Evolutionary conservation across 1,284 basidiomycete species (phyloP).

Genomic region (Ceratobasidium sp.): DNA sequence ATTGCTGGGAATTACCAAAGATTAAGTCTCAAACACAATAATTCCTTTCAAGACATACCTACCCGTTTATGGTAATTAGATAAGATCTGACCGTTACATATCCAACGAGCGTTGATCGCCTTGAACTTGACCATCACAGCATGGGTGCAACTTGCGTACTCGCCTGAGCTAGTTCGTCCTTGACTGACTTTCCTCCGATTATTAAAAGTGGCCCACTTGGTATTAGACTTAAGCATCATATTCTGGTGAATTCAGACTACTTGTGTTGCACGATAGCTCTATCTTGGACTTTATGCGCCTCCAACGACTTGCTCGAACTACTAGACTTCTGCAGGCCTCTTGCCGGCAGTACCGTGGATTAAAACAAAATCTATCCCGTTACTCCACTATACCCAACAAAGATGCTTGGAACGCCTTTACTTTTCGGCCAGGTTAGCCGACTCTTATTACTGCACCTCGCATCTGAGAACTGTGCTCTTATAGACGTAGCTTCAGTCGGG

Average conservation of each 20-base stretch:
- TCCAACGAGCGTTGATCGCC: neutral
- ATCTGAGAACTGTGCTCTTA: neutral
- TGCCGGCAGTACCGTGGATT: neutral
- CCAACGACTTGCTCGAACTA: neutral
- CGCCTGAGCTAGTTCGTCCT: neutral
- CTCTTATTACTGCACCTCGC: neutral
- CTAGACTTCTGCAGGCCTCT: neutral
- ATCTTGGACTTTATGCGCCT: constrained; percentile 16
- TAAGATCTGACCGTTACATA: neutral
- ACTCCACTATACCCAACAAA: constrained; percentile 11
- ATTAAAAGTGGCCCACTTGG: neutral
- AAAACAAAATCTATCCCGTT: neutral
- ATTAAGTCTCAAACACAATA: neutral
- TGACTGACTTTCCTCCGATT: neutral
- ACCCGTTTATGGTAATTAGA: constrained; percentile 15
- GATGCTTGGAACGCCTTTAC: constrained; percentile 39
- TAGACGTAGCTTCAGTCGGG: neutral
- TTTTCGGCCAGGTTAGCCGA: constrained; percentile 30
- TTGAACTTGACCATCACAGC: constrained; percentile 18
- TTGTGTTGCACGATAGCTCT: neutral
- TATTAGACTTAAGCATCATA: neutral
- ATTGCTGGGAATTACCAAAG: constrained; percentile 32
- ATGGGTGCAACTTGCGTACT: constrained; percentile 5
- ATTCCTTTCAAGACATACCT: neutral
- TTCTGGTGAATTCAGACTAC: neutral